Conservation (phyloP, 805 yeast species). For the Jamesozyma lodderae region DNA sequence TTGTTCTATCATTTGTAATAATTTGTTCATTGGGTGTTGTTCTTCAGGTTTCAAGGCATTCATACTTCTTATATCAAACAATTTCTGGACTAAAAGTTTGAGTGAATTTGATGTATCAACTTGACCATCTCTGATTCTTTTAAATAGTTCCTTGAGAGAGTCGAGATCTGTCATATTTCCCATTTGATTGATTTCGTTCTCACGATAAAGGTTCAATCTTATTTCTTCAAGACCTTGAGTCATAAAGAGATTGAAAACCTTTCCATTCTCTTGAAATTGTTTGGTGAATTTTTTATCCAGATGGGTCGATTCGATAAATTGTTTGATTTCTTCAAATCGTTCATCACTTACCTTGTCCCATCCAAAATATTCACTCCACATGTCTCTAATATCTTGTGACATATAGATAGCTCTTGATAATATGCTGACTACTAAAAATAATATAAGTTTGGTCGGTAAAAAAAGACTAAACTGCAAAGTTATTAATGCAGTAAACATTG, state of each 20-base stretch:
- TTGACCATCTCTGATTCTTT: neutral
- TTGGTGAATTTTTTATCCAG: neutral
- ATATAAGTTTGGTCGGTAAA: no score
- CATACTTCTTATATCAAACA: neutral
- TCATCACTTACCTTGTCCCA: no score
- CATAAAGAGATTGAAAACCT: neutral
- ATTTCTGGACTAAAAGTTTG: neutral
- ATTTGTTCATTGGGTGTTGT: neutral
- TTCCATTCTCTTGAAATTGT: neutral
- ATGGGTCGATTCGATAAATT: neutral
- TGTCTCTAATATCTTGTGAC: no score
- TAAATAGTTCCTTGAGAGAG: conserved; percentile 4
- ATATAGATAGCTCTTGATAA: no score
- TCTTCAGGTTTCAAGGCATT: neutral
- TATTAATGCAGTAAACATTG: no score
- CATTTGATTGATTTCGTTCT: conserved; percentile 1
- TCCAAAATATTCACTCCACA: no score
- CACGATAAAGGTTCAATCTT: neutral
- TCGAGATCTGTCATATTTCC: conserved; percentile 5
- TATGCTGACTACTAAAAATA: no score
- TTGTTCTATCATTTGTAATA: neutral
- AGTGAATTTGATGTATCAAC: neutral
- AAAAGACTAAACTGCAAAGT: no score
- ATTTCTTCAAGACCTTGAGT: neutral
- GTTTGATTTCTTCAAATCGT: no score